Evolutionary conservation across 192 early-diverging fungal genomes (phyloP).

Genomic region (Entomortierella beljakovae): DNA sequence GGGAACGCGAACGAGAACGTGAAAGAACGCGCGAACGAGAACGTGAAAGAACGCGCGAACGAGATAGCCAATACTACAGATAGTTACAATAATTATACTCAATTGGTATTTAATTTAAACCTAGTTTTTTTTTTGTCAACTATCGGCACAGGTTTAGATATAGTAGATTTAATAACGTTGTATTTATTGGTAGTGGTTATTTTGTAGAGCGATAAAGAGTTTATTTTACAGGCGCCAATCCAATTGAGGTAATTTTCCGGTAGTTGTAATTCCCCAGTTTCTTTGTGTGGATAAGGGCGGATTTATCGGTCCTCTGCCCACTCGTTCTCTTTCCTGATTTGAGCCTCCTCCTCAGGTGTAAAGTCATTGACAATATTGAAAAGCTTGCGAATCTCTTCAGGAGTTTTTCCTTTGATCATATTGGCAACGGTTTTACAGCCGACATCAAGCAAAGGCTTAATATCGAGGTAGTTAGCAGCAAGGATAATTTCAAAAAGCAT

Average conservation of each 20-base stretch:
- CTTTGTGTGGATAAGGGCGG: too few relatives aligned
- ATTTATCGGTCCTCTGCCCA: slow-evolving; percentile 72
- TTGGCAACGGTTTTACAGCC: slow-evolving; percentile 98
- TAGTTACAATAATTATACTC: too few relatives aligned
- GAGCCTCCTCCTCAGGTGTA: slow-evolving; percentile 94
- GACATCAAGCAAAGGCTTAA: slow-evolving; percentile 95
- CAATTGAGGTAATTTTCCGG: too few relatives aligned
- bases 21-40: slow-evolving; percentile 5
- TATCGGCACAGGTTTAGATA: too few relatives aligned
- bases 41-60: neutral
- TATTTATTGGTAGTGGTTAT: too few relatives aligned
- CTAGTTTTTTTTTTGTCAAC: too few relatives aligned
- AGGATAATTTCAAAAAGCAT: slow-evolving; percentile 81
- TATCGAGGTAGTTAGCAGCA: slow-evolving; percentile 92
- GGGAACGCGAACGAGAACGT: slow-evolving; percentile 27
- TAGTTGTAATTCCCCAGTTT: too few relatives aligned
- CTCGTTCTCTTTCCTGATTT: slow-evolving; percentile 87
- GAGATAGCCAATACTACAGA: slow-evolving; percentile 14
- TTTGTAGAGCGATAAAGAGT: too few relatives aligned
- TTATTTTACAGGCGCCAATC: too few relatives aligned
- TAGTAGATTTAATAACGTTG: too few relatives aligned
- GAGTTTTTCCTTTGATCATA: slow-evolving; percentile 94
- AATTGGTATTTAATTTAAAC: too few relatives aligned
- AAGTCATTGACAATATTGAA: slow-evolving; percentile 98
- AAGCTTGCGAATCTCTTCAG: slow-evolving; percentile 91